Base-by-base conservation (phyloP, 2,329 filamentous ascomycete genomes). In the Emydomyces testavorans region DNA sequence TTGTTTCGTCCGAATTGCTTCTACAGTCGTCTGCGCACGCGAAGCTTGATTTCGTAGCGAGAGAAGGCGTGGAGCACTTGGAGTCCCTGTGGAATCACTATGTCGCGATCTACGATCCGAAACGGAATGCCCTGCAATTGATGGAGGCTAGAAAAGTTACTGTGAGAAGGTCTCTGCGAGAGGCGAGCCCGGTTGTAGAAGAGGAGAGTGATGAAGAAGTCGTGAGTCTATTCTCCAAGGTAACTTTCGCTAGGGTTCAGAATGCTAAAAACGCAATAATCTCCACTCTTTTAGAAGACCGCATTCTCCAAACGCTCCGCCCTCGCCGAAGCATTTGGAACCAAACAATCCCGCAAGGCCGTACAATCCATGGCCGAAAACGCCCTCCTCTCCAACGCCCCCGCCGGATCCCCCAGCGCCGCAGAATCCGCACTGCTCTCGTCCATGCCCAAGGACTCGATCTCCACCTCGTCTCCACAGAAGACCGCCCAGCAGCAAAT, bases 21-120 rank as follows among this genome's bases (percentile, higher is more conserved):
- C 69, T 81, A 7, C 77, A 81, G 51, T 78, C 78, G 4, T 78
- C 77, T 21, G 66, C 73, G 41, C 78, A 82, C 53, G 67, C 74
- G 11, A 75, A 72, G 45, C 68, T 82, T 46, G 77, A 81, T 61
- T 81, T 79, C 55, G 68, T 70, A 16, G 78, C 74, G 18, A 67
- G 66, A 29, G 69, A 71, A 56, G 65, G 65, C 23, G 69, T 72
- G 50, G 71, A 75, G 47, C 65, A 69, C 34, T 66, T 71, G 42
- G 72, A 78, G 49, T 71, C 69, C 24, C 64, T 73, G 51, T 60
- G 77, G 49, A 74, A 75, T 54, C 77, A 82, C 63, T 82, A 81
- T 54, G 61, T 80, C 50, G 78, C 75, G 44, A 66, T 82, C 36
- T 78, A 72, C 55, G 76, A 82, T 52, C 74, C 76, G 0, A 62